Conservation (phyloP, 257 asterid species). For the Nicotiana otophora region DNA sequence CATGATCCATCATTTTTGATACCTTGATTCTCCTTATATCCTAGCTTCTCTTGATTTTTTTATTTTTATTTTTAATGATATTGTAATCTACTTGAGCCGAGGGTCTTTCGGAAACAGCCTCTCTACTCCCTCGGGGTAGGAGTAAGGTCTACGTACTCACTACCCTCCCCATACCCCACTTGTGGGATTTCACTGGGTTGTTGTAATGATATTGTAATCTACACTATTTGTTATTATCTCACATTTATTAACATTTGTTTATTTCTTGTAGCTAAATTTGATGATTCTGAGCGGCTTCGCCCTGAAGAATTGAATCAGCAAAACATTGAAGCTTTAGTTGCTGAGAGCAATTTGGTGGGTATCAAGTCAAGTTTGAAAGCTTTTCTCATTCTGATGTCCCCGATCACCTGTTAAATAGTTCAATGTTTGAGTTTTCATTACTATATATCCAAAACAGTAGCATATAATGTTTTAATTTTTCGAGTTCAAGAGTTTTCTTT, state of each 20-base stretch:
- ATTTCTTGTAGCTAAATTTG: constrained; percentile 41
- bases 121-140: too few relatives aligned
- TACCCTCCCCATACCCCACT: too few relatives aligned
- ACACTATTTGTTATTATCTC: constrained; percentile 1
- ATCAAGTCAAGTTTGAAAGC: constrained; percentile 14
- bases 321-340: constrained; percentile 95
- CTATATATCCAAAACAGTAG: background rate
- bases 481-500: background rate
- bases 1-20: background rate
- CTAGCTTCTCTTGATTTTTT: background rate
- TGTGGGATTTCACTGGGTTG: too few relatives aligned
- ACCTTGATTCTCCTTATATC: background rate
- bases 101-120: too few relatives aligned
- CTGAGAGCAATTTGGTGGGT: constrained; percentile 99
- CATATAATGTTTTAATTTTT: background rate
- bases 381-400: constrained; percentile 12
- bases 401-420: background rate
- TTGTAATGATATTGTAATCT: background rate
- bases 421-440: background rate
- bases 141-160: too few relatives aligned
- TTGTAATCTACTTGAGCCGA: background rate
- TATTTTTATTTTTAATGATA: background rate
- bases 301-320: constrained; percentile 97
- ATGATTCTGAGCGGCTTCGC: constrained; percentile 79
- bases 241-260: background rate